Base-by-base conservation (phyloP, 2,329 filamentous ascomycete species). In the Emergomyces orientalis region DNA sequence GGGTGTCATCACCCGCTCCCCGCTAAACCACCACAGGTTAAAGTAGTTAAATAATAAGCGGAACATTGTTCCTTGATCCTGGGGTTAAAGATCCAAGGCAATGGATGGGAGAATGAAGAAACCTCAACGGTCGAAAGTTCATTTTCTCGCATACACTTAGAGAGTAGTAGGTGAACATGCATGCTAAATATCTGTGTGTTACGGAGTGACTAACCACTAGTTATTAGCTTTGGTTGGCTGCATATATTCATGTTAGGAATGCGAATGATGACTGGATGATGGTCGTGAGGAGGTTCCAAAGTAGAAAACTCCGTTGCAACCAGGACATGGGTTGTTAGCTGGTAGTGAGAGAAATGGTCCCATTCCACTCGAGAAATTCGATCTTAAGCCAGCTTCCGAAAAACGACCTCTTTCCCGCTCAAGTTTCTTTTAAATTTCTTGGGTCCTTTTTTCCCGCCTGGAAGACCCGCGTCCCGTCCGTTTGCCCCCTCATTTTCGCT, bases 1-100 rank as follows among this genome's bases (percentile, higher is more conserved):
- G 25, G 39, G 45, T 60, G 22, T 27, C 58, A 60, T 60, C 58
- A 49, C 58, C 58, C 58, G 58, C 58, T 51, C 45, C 27, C 58
- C 58, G 43, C 58, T 37, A 49, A 34, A 32, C 32, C 32, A 22
- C 3, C 41, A 4, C 58, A 43, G 19, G 55, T 7, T 7, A 57
- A 54, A 17, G 11, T n/a, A 41, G 43, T 47, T 47, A 22, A 27
- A 11, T 11, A 41, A 43, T 14, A 41, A 25, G 55, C 30, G 37
- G 22, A 30, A 51, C 17, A 27, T 51, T 51, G 47, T 30, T 43
- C 37, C 34, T 39, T 58, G 55, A 58, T 43, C 55, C 55, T 30
- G 37, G 55, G 55, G 22, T 30, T n/a, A n/a, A 14, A 25, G 30
- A 43, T 58, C 55, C 47, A 58, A 14, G 55, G 37, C 55, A 39